Conservation (phyloP, 1,284 basidiomycete species). For the Moesziomyces globuligerus region DNA sequence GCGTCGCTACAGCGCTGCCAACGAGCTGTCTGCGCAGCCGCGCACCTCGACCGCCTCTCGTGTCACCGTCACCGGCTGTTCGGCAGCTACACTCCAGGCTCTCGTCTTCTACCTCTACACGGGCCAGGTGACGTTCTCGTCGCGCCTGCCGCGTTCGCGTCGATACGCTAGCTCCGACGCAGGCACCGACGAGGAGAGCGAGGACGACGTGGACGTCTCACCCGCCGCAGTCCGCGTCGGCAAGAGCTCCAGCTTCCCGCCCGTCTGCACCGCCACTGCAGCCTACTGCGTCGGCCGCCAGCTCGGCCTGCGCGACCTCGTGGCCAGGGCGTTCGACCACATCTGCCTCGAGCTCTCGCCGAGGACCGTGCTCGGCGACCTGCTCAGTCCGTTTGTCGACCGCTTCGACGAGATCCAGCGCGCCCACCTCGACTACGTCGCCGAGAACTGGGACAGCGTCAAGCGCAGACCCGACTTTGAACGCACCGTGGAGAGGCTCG, state of each 20-base stretch:
- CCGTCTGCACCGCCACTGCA: slow-evolving; percentile 48
- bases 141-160: slow-evolving; percentile 21
- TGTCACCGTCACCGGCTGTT: slow-evolving; percentile 40
- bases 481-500: slow-evolving; percentile 43
- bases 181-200: slow-evolving; percentile 18
- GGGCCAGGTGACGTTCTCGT: slow-evolving; percentile 49
- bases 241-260: slow-evolving; percentile 42
- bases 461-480: slow-evolving; percentile 55
- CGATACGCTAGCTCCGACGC: slow-evolving; percentile 14
- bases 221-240: slow-evolving; percentile 5
- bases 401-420: slow-evolving; percentile 53
- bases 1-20: slow-evolving; percentile 31
- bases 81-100: slow-evolving; percentile 52
- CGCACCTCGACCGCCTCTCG: slow-evolving; percentile 17
- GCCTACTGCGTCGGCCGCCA: slow-evolving; percentile 56
- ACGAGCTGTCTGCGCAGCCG: slow-evolving; percentile 12
- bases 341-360: slow-evolving; percentile 43
- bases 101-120: slow-evolving; percentile 58
- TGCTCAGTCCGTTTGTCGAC: slow-evolving; percentile 56
- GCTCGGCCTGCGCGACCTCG: slow-evolving; percentile 50
- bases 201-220: slow-evolving; percentile 6
- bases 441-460: slow-evolving; percentile 52
- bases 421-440: slow-evolving; percentile 54
- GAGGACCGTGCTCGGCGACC: slow-evolving; percentile 48
- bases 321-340: slow-evolving; percentile 48